These are phyloP conservation scores for Grigorovia transvaalensis DNA, from an alignment of 805 yeast genomes.

Conservation along the genomic window DNA sequence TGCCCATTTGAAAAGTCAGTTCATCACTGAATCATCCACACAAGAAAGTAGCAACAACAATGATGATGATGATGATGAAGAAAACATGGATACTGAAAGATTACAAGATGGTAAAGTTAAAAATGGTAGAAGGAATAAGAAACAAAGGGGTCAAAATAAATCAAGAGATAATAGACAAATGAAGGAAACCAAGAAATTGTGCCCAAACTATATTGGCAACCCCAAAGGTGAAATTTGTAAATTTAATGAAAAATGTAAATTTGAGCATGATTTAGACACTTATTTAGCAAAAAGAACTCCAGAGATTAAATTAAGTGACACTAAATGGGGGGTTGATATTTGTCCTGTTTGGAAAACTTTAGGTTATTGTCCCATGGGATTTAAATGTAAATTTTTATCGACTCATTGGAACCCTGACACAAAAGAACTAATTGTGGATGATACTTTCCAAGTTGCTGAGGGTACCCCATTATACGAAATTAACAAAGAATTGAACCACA, in stretches of 20 bases:
- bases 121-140: conserved; percentile 29
- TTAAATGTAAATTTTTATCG: conserved; percentile 83
- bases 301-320: conserved; percentile 40
- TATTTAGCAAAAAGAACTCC: conserved; percentile 57
- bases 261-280: conserved; percentile 58
- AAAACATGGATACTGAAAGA: conserved; percentile 30
- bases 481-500: conserved; percentile 56
- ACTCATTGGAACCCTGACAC: conserved; percentile 51
- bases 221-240: conserved; percentile 41
- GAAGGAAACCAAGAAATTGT: conserved; percentile 38
- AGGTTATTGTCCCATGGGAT: conserved; percentile 88
- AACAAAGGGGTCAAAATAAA: conserved; percentile 73
- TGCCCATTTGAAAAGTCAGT: conserved; percentile 72
- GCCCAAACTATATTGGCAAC: conserved; percentile 40
- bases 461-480: conserved; percentile 13
- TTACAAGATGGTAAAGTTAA: conserved; percentile 33
- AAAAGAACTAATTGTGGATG: conserved; percentile 29
- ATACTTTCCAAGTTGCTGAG: conserved; percentile 20
- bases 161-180: conserved; percentile 64
- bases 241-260: conserved; percentile 67
- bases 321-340: conserved; percentile 1
- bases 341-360: conserved; percentile 79
- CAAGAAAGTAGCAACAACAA: not conserved
- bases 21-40: conserved; percentile 29
- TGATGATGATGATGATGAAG: conserved; percentile 32